Percentiles rank a stretch among this genome's conserved stretches.
phyloP scores from a whole-genome alignment of 495 filamentous ascomycete genomes.

The Letharia lupina region DNA sequence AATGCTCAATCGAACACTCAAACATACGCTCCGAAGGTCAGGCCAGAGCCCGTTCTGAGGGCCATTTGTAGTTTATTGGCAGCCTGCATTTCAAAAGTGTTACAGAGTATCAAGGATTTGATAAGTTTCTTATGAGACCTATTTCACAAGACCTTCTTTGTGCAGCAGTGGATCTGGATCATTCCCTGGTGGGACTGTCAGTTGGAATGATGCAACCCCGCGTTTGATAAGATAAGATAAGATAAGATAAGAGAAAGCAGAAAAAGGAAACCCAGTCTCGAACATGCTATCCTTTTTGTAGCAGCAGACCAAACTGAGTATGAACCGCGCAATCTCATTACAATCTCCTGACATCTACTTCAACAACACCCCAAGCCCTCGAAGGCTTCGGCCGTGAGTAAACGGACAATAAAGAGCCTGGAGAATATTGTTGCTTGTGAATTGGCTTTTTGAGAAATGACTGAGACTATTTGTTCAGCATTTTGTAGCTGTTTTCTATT shows the following conservation, averaged over 20 bases:
- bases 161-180: background rate
- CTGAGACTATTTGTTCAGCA: background rate
- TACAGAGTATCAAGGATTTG: background rate
- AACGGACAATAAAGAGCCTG: background rate
- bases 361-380: background rate
- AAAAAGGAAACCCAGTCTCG: too few species aligned
- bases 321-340: too few species aligned
- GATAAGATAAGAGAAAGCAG: background rate
- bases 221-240: constrained; percentile 12
- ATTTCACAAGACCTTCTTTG: background rate
- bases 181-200: background rate
- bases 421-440: background rate
- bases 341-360: background rate
- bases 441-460: background rate
- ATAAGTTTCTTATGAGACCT: too few species aligned
- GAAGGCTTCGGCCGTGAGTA: background rate
- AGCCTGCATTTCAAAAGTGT: constrained; percentile 45
- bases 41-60: constrained; percentile 45
- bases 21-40: constrained; percentile 47
- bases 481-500: background rate
- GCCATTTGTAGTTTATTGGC: constrained; percentile 55
- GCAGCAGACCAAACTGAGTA: background rate
- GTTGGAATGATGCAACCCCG: constrained; percentile 11
- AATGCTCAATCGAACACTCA: background rate
- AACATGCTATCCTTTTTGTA: background rate